A percentile compares a stretch with the other conserved stretches of the same genome.
phyloP scores from a whole-genome alignment of 768 basidiomycete species.

The Hemileccinum rubropunctum region DNA sequence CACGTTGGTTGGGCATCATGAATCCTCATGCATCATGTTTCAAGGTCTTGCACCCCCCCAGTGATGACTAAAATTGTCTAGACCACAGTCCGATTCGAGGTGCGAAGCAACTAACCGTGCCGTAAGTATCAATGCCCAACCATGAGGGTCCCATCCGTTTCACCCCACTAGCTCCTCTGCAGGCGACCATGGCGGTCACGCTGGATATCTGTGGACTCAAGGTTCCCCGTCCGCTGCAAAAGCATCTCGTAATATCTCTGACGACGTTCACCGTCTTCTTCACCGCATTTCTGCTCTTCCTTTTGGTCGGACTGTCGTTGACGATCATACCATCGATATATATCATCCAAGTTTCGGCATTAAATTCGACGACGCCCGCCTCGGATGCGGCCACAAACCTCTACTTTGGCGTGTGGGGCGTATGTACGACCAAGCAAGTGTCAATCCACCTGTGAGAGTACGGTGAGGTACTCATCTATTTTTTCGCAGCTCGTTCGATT shows the following conservation, averaged over 20 bases:
- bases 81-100: background rate
- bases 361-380: conserved; percentile 28
- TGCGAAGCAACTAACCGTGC: background rate
- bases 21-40: no score
- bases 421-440: conserved; percentile 59
- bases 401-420: conserved; percentile 81
- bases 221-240: conserved; percentile 37
- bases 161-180: background rate
- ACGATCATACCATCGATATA: conserved; percentile 73
- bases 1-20: conserved; percentile 6
- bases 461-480: background rate
- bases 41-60: background rate
- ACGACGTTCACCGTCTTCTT: conserved; percentile 51
- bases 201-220: conserved; percentile 17
- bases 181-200: conserved; percentile 14
- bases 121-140: no score
- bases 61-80: background rate
- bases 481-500: conserved; percentile 8
- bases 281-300: conserved; percentile 64
- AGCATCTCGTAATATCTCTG: conserved; percentile 47
- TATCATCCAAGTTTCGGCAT: conserved; percentile 46
- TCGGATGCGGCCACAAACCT: conserved; percentile 59
- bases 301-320: conserved; percentile 72
- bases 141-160: no score
- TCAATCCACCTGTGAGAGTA: background rate